A percentile compares a stretch with the other conserved stretches of the same genome.
phyloP scores from a whole-genome alignment of 306 rosid species.

The Medicago lupulina region DNA sequence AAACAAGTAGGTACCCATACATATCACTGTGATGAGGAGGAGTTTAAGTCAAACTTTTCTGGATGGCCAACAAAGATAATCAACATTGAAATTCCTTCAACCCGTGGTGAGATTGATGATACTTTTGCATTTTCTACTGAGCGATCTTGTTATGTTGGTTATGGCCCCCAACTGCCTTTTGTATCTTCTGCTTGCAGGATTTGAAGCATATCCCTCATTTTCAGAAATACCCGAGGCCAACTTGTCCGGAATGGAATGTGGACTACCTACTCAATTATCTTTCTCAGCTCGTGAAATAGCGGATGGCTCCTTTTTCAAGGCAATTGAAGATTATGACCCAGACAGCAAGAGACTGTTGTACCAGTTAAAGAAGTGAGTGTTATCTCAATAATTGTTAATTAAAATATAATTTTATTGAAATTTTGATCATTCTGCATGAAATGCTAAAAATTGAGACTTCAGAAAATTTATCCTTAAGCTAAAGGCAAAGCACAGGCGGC shows the following conservation, averaged over 20 bases:
- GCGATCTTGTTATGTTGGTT: conserved; percentile 40
- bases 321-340: conserved; percentile 92
- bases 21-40: conserved; percentile 82
- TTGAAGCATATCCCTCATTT: conserved; percentile 76
- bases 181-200: conserved; percentile 58
- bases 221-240: conserved; percentile 62
- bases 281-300: conserved; percentile 95
- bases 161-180: conserved; percentile 35
- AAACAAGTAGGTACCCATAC: conserved; percentile 45
- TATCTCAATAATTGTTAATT: conserved; percentile 32
- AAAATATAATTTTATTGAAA: conserved; percentile 29
- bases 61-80: conserved; percentile 95
- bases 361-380: conserved; percentile 80
- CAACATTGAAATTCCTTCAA: conserved; percentile 88
- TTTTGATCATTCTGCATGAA: conserved; percentile 40
- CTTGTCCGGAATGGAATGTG: conserved; percentile 85
- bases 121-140: conserved; percentile 37
- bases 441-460: conserved; percentile 25
- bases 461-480: neutral
- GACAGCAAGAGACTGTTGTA: conserved; percentile 82
- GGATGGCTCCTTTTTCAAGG: conserved; percentile 95
- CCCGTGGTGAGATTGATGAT: conserved; percentile 59
- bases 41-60: conserved; percentile 63
- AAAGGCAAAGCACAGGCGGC: conserved; percentile 15
- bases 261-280: conserved; percentile 88